A percentile compares a stretch with the other conserved stretches of the same genome.
Conservation (phyloP, 495 filamentous ascomycete species). For the Aspergillus indologenus region DNA sequence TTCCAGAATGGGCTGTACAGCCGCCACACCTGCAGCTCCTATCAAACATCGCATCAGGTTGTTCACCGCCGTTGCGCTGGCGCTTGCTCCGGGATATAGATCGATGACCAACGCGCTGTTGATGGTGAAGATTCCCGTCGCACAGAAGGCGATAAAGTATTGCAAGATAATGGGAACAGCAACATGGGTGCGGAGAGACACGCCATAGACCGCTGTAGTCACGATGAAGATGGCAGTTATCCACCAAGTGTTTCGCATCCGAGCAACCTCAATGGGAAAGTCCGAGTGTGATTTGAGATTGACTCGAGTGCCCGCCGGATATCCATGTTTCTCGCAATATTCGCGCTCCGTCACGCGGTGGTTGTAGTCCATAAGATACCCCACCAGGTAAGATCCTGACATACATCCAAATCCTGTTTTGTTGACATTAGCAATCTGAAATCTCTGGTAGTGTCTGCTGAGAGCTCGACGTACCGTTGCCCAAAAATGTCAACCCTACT, state of each 20-base stretch:
- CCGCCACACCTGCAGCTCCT: constrained; percentile 62
- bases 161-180: constrained; percentile 55
- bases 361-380: constrained; percentile 42
- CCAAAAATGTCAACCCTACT: constrained; percentile 42
- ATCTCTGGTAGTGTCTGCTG: neutral
- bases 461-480: constrained; percentile 28
- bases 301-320: constrained; percentile 39
- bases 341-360: constrained; percentile 35
- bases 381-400: constrained; percentile 34
- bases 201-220: constrained; percentile 28
- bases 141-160: constrained; percentile 48
- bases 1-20: constrained; percentile 60
- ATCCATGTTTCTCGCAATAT: constrained; percentile 37
- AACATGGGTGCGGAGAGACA: constrained; percentile 35
- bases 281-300: constrained; percentile 41
- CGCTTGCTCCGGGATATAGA: constrained; percentile 57
- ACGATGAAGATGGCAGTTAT: constrained; percentile 35
- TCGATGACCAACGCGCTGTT: constrained; percentile 63
- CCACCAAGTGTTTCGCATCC: constrained; percentile 47
- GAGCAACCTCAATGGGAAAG: constrained; percentile 51
- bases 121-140: constrained; percentile 51
- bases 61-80: constrained; percentile 67
- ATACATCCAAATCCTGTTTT: constrained; percentile 34
- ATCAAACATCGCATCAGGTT: constrained; percentile 67
- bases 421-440: constrained; percentile 5